phyloP scores from a whole-genome alignment of 2,329 filamentous ascomycete species.

The Rhynchosporium secalis region DNA sequence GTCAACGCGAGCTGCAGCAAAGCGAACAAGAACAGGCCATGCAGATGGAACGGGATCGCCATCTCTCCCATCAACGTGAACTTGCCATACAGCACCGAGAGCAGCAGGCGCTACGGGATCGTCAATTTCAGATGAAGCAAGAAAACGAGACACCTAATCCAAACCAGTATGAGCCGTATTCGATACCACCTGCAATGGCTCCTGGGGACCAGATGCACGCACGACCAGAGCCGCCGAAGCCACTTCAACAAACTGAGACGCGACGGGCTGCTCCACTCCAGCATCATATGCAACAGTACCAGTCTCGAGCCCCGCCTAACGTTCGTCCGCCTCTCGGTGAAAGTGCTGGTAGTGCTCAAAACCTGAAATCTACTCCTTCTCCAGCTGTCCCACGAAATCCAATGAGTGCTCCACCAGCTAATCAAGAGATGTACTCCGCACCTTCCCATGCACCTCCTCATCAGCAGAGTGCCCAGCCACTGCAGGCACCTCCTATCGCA shows the following conservation, averaged over 20 bases:
- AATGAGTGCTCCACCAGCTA: slow-evolving; percentile 33
- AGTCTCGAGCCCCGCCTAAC: slow-evolving; percentile 31
- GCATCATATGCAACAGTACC: slow-evolving; percentile 36
- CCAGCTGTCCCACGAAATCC: slow-evolving; percentile 32
- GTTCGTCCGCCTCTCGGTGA: slow-evolving; percentile 34
- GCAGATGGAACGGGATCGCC: slow-evolving; percentile 11
- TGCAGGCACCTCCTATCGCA: slow-evolving; percentile 42
- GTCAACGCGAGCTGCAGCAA: slow-evolving; percentile 26
- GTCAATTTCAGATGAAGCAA: slow-evolving; percentile 37
- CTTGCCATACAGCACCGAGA: slow-evolving; percentile 14
- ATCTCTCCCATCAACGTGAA: slow-evolving; percentile 5
- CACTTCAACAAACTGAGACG: slow-evolving; percentile 24
- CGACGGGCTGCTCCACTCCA: slow-evolving; percentile 31
- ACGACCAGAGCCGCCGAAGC: slow-evolving; percentile 31
- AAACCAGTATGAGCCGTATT: slow-evolving; percentile 41
- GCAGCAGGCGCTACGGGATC: slow-evolving; percentile 25
- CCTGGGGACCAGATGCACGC: slow-evolving; percentile 28
- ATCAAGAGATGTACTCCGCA: slow-evolving; percentile 33
- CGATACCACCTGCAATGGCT: slow-evolving; percentile 27
- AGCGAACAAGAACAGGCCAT: slow-evolving; percentile 23
- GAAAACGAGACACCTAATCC: slow-evolving; percentile 38
- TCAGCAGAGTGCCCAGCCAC: slow-evolving; percentile 21
- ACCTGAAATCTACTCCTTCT: slow-evolving; percentile 33
- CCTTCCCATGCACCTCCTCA: slow-evolving; percentile 26
- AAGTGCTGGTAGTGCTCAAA: slow-evolving; percentile 24